Percentiles rank a stretch among this genome's conserved stretches.
phyloP scores from a whole-genome alignment of 495 filamentous ascomycete species.

The Collariella sp. region DNA sequence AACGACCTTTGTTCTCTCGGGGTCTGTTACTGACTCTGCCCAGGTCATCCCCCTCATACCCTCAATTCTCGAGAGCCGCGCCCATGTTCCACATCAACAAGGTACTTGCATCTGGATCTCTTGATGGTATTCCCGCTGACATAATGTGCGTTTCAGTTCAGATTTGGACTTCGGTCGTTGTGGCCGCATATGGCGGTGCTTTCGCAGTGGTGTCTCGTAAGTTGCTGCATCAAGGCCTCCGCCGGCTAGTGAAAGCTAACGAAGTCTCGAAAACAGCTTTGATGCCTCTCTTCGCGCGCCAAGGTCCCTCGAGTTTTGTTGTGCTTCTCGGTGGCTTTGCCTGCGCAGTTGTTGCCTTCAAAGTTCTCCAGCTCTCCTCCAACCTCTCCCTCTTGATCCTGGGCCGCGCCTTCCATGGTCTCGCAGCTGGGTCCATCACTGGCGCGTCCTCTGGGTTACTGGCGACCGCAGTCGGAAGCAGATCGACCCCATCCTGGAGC shows the following conservation, averaged over 20 bases:
- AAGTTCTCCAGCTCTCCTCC: slow-evolving; percentile 17
- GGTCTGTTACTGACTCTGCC: background rate
- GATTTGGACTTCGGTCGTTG: slow-evolving; percentile 23
- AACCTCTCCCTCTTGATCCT: slow-evolving; percentile 15
- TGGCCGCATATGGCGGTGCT: slow-evolving; percentile 24
- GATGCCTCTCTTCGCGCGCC: slow-evolving; percentile 17
- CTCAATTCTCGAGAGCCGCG: slow-evolving; percentile 14
- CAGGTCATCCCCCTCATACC: slow-evolving; percentile 23
- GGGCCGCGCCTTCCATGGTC: slow-evolving; percentile 21
- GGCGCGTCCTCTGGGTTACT: slow-evolving; percentile 16
- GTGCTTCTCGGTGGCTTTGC: slow-evolving; percentile 16
- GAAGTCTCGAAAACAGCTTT: slow-evolving; percentile 11
- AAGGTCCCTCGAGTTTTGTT: slow-evolving; percentile 8
- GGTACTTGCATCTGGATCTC: background rate
- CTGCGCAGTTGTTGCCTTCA: slow-evolving; percentile 14
- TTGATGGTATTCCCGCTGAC: background rate
- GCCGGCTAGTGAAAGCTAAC: background rate
- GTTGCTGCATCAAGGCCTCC: background rate
- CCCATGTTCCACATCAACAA: slow-evolving; percentile 15
- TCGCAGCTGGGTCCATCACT: slow-evolving; percentile 16
- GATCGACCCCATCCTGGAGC: background rate
- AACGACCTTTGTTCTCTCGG: background rate
- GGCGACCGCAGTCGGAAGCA: background rate
- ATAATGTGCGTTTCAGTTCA: slow-evolving; percentile 10
- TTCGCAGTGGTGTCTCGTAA: slow-evolving; percentile 23